These are phyloP conservation scores for Blastomyces emzantsi DNA, from an alignment of 2,329 filamentous ascomycete genomes.

Conservation along the genomic window DNA sequence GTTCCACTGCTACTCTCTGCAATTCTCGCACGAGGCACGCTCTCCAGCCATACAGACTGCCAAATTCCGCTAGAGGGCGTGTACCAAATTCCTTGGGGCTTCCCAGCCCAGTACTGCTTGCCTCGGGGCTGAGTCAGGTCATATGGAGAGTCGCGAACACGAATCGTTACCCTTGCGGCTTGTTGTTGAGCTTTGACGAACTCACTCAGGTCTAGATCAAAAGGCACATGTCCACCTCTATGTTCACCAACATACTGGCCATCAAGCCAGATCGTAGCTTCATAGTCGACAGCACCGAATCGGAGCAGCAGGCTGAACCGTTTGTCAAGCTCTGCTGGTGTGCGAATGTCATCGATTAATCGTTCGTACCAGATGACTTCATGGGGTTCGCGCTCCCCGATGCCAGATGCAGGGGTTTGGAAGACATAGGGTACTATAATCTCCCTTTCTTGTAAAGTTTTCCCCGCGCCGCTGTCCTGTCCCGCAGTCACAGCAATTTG, in stretches of 20 bases:
- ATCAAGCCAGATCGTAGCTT: conserved; percentile 48
- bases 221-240: conserved; percentile 54
- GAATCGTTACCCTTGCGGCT: conserved; percentile 42
- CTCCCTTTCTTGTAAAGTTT: conserved; percentile 39
- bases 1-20: conserved; percentile 52
- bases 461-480: conserved; percentile 10
- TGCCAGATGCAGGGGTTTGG: conserved; percentile 54
- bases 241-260: conserved; percentile 44
- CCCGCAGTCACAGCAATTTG: conserved; percentile 18
- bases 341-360: conserved; percentile 43
- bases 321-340: conserved; percentile 31
- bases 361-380: conserved; percentile 61
- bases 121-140: conserved; percentile 58
- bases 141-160: conserved; percentile 55
- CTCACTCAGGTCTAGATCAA: conserved; percentile 50
- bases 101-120: conserved; percentile 56
- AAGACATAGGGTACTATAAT: conserved; percentile 59
- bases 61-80: conserved; percentile 64
- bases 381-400: conserved; percentile 53
- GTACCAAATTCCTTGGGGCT: conserved; percentile 58
- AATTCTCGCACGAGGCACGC: conserved; percentile 47
- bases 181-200: conserved; percentile 28
- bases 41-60: conserved; percentile 64
- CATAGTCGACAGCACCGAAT: conserved; percentile 46
- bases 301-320: conserved; percentile 36